Percentiles rank a stretch among this genome's conserved stretches.
phyloP scores from a whole-genome alignment of 2,329 filamentous ascomycete species.

The Ophiosphaerella herpotricha region DNA sequence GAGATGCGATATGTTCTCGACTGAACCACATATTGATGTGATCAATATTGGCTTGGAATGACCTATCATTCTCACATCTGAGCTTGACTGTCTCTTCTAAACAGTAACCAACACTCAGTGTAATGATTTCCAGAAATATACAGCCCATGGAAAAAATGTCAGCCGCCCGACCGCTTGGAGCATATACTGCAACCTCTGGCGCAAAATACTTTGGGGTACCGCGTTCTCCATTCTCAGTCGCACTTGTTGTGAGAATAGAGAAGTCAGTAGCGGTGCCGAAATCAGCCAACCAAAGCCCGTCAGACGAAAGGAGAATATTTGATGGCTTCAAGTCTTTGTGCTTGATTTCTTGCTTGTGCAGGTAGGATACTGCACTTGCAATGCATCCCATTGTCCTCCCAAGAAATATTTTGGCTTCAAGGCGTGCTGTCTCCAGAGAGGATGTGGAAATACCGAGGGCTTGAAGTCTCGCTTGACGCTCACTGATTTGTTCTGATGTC shows the following conservation, averaged over 20 bases:
- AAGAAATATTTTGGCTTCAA: neutral
- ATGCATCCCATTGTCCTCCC: conserved; percentile 15
- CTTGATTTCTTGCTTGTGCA: conserved; percentile 15
- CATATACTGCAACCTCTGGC: conserved; percentile 14
- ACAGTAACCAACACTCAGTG: neutral
- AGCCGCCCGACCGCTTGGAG: conserved; percentile 11
- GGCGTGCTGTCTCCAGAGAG: neutral
- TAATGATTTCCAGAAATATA: conserved; percentile 15
- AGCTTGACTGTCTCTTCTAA: neutral
- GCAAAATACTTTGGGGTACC: conserved; percentile 22
- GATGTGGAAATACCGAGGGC: neutral
- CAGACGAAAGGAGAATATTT: conserved; percentile 11
- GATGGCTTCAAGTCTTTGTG: conserved; percentile 26
- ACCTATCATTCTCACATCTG: conserved; percentile 1
- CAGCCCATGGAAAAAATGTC: conserved; percentile 22
- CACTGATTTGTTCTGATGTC: neutral
- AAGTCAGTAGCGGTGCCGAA: conserved; percentile 22
- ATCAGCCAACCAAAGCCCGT: conserved; percentile 15
- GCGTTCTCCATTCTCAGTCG: conserved; percentile 16
- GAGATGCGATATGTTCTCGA: neutral
- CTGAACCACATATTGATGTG: conserved; percentile 1
- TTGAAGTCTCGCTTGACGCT: neutral
- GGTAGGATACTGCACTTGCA: conserved; percentile 11
- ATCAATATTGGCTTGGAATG: conserved; percentile 1
- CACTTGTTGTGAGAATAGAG: conserved; percentile 9